Evolutionary conservation across 139 green algal genomes (phyloP), one percentile per base, ranked within the genome.

Genomic region (Klebsormidium nitens): DNA sequence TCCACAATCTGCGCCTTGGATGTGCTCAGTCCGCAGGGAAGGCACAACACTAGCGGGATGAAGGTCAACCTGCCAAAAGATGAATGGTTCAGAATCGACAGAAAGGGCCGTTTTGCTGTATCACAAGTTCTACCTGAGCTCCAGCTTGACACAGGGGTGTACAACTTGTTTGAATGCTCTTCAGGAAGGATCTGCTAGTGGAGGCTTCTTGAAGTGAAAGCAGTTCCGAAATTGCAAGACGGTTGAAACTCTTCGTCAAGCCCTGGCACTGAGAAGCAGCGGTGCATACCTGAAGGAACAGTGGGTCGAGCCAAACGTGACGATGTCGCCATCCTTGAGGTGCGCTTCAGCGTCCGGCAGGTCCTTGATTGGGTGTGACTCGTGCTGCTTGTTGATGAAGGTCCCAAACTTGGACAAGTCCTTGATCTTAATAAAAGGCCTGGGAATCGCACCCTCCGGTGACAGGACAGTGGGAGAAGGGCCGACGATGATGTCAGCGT

Each of bases 381-480:
- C 52, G 31, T 61, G 31, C 36, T 31, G 5, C 6, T 61, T 61
- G 19, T 37, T 61, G 5, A 61, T 32, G 8, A 61, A 61, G 36
- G 52, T 61, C 8, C 52, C 52, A 6, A 61, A 32, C 37, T 61
- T 61, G 5, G 52, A 61, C 52, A 40, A 40, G 37, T 61, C 52
- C 8, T 32, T 61, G 31, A 61, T 32, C 6, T 61, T 61, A 23
- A 61, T 61, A 36, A 32, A 32, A 5, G 52, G 5, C 52, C 52
- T 61, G 19, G 52, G 52, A 37, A 5, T 37, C 5, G 31, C 52
- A 61, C 37, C 31, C 52, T 61, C 5, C 8, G 8, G 5, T 5
- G 52, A 32, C 5, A 5, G 37, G 37, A 32, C 36, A 31, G 36
- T 37, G 6, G 6, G 5, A 61, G 52, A 6, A 23, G 6, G 6